Evolutionary conservation across 768 basidiomycete genomes (phyloP).

Genomic region (Mycena indigotica): DNA sequence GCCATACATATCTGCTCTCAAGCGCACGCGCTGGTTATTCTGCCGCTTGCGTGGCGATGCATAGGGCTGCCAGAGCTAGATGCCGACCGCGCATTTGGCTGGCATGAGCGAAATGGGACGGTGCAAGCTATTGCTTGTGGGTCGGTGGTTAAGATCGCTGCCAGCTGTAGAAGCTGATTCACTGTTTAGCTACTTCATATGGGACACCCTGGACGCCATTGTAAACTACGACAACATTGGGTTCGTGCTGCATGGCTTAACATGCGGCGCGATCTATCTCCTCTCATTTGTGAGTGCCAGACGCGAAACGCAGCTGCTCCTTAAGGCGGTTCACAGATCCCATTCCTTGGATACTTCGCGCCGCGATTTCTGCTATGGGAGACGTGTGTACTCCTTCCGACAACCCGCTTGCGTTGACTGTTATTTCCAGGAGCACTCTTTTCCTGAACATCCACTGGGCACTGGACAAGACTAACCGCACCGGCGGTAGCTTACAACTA

Average conservation of each 20-base stretch:
- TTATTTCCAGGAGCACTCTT: slow-evolving; percentile 64
- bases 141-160: slow-evolving; percentile 36
- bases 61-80: slow-evolving; percentile 50
- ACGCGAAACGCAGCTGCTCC: no score
- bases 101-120: slow-evolving; percentile 59
- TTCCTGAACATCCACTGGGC: slow-evolving; percentile 90
- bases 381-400: slow-evolving; percentile 42
- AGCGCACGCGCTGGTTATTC: slow-evolving; percentile 66
- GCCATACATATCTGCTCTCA: slow-evolving; percentile 73
- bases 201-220: slow-evolving; percentile 77
- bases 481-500: slow-evolving; percentile 67
- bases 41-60: slow-evolving; percentile 62
- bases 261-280: slow-evolving; percentile 65
- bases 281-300: slow-evolving; percentile 64
- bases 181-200: slow-evolving; percentile 74
- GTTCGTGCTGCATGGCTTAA: slow-evolving; percentile 74
- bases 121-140: slow-evolving; percentile 72
- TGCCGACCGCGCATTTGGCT: slow-evolving; percentile 76
- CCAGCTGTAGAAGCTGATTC: no score
- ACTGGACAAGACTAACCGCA: slow-evolving; percentile 74
- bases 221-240: slow-evolving; percentile 70
- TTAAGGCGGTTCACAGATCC: no score
- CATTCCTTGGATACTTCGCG: slow-evolving; percentile 81
- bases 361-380: slow-evolving; percentile 85
- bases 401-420: not conserved